A percentile compares a stretch with the other conserved stretches of the same genome.
Evolutionary conservation across 768 basidiomycete genomes (phyloP).

Genomic region (Pleurotus cornucopiae): DNA sequence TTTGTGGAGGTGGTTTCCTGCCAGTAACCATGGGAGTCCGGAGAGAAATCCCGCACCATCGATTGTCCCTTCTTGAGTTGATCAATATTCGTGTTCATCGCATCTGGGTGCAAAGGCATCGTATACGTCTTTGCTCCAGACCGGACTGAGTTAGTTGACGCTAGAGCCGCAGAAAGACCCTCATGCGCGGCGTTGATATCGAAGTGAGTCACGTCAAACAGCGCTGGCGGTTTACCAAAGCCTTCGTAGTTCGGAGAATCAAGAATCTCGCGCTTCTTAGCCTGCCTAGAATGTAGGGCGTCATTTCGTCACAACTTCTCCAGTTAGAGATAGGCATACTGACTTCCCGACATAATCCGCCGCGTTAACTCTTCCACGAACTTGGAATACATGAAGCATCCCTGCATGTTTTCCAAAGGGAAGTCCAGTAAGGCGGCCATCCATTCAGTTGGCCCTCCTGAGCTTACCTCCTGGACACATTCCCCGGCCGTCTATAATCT

Average conservation of each 20-base stretch:
- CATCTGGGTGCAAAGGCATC: slow-evolving; percentile 16
- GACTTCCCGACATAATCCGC: slow-evolving; percentile 7
- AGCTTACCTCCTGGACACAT: slow-evolving; percentile 23
- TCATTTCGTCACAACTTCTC: too few relatives aligned
- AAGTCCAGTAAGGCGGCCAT: neutral
- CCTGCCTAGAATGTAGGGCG: slow-evolving; percentile 8
- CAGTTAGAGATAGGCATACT: neutral
- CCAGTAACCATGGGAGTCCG: slow-evolving; percentile 18
- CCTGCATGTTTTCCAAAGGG: slow-evolving; percentile 22
- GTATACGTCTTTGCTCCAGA: slow-evolving; percentile 21
- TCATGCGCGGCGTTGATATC: slow-evolving; percentile 18
- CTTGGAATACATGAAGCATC: slow-evolving; percentile 15
- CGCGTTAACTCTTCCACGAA: slow-evolving; percentile 18
- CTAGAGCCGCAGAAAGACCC: slow-evolving; percentile 19
- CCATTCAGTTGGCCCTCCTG: too few relatives aligned
- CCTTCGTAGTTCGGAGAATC: slow-evolving; percentile 22
- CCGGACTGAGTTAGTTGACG: slow-evolving; percentile 21
- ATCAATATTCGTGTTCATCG: slow-evolving; percentile 5
- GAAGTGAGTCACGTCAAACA: slow-evolving; percentile 19
- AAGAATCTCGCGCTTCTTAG: slow-evolving; percentile 25
- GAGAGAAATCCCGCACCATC: slow-evolving; percentile 10
- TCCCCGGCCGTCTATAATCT: slow-evolving; percentile 14
- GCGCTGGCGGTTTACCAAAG: slow-evolving; percentile 19
- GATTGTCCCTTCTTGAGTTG: slow-evolving; percentile 15
- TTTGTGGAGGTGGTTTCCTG: slow-evolving; percentile 18